Base-by-base conservation (phyloP, 345 rosid species). In the Lenwebbia sp. region DNA sequence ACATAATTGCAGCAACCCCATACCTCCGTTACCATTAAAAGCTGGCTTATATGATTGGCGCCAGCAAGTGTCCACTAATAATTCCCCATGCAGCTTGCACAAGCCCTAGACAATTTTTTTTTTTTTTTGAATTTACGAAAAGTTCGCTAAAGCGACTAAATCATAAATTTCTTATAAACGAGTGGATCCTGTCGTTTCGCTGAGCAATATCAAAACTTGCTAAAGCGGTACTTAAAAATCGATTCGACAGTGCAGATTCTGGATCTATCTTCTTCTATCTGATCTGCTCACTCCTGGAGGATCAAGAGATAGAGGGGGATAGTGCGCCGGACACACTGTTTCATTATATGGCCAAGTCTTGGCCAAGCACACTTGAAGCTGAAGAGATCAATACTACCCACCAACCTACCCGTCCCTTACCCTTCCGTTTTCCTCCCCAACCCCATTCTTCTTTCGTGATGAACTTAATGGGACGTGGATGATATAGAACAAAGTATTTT, bases 161-260 rank as follows among this genome's bases (percentile, higher is more conserved):
- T 33, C 25, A 33, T 0, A 17, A 3, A 19, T 54, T 33, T 65
- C 78, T 65, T 6, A 10, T 33, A 2, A 30, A 65, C 17, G 33
- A 65, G 58, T 3, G 58, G 58, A 55, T 55, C n/a, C 25, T 23
- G n/a, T 55, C 13, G 58, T 55, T 23, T 70, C 25, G 10, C 9
- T 9, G 25, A 70, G 9, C 23, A 19, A 3, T 33, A 37, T 19
- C 25, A 19, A 3, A 33, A 70, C 3, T 70, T 37, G 26, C 1
- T 33, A 19, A 7, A 0, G 47, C 0, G 26, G 21, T 17, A 33
- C 23, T 19, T 19, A 0, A 17, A 65, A 33, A 33, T 33, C 0
- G 13, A 37, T 37, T 70, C 12, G 25, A 19, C 47, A 37, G 25
- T 10, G 4, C 47, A 4, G 25, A 33, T 37, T 37, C 25, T 8